A percentile compares a stretch with the other conserved stretches of the same genome.
These are phyloP conservation scores for Knoxdaviesia proteae DNA, from an alignment of 2,329 filamentous ascomycete genomes.

Conservation along the genomic window DNA sequence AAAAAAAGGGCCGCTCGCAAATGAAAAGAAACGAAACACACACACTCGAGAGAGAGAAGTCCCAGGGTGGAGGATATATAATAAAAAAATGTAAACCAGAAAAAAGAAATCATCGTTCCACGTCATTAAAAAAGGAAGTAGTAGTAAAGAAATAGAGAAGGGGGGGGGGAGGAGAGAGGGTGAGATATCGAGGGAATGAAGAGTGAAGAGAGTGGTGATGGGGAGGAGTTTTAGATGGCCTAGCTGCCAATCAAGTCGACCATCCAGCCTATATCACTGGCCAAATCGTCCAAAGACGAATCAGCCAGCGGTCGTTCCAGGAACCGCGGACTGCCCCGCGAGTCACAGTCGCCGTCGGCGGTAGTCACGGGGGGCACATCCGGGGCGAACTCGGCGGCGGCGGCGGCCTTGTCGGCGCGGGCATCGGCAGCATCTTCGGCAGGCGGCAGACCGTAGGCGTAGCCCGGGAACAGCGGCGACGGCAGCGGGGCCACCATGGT, in stretches of 20 bases:
- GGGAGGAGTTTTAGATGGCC: conserved; percentile 3
- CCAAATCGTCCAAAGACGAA: conserved; percentile 18
- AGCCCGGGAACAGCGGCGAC: background rate
- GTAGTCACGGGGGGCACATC: too few relatives aligned
- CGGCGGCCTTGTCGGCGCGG: too few relatives aligned
- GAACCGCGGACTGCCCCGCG: too few relatives aligned
- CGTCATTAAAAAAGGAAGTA: background rate
- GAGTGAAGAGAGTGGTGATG: background rate
- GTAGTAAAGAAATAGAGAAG: background rate
- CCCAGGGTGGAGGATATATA: background rate
- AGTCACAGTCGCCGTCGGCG: too few relatives aligned
- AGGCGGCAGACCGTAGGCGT: too few relatives aligned
- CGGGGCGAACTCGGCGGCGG: too few relatives aligned
- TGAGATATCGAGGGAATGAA: background rate
- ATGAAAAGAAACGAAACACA: background rate
- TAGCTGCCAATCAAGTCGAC: conserved; percentile 22
- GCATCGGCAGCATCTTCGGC: too few relatives aligned
- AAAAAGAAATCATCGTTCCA: background rate
- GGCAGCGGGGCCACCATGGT: background rate
- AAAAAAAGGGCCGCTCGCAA: background rate
- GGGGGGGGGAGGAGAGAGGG: background rate
- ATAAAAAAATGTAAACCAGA: background rate
- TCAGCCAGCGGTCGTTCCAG: conserved; percentile 5
- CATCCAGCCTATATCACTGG: conserved; percentile 29
- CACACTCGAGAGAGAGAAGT: background rate